A percentile compares a stretch with the other conserved stretches of the same genome.
Conservation (phyloP, 257 asterid genomes). For the Salvia splendens region DNA sequence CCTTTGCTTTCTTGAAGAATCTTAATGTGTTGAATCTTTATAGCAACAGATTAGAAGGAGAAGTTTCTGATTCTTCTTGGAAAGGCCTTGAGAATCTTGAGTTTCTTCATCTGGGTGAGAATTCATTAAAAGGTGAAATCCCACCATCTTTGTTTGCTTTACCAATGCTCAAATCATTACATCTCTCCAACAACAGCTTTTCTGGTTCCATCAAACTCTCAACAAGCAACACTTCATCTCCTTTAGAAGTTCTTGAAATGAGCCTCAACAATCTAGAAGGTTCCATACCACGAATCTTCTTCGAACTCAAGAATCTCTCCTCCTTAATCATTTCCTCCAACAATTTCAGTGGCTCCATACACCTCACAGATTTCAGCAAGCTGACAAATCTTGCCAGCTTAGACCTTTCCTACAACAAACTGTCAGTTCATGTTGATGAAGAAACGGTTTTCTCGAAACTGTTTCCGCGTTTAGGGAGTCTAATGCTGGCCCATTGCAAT, state of each 20-base stretch:
- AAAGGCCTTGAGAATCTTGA: constrained; percentile 45
- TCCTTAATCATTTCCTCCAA: constrained; percentile 40
- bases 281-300: constrained; percentile 48
- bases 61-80: constrained; percentile 40
- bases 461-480: too few relatives aligned
- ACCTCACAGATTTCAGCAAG: constrained; percentile 39
- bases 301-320: constrained; percentile 37
- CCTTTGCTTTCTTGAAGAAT: constrained; percentile 44
- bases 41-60: constrained; percentile 43
- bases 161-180: constrained; percentile 37
- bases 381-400: constrained; percentile 30
- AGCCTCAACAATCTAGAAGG: constrained; percentile 54
- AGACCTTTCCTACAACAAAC: constrained; percentile 44
- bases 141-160: constrained; percentile 45
- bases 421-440: constrained; percentile 30
- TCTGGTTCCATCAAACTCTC: constrained; percentile 37
- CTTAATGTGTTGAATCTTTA: constrained; percentile 32
- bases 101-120: constrained; percentile 40
- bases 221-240: neutral
- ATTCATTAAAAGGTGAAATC: constrained; percentile 44
- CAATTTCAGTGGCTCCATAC: constrained; percentile 46
- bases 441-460: too few relatives aligned
- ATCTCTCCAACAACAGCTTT: constrained; percentile 46
- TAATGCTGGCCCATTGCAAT: constrained; percentile 52
- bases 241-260: constrained; percentile 43